Evolutionary conservation across 225 moss, liverwort and hornwort genomes (phyloP), one percentile per base, ranked within the genome.

Genomic region (Polytrichum commune): DNA sequence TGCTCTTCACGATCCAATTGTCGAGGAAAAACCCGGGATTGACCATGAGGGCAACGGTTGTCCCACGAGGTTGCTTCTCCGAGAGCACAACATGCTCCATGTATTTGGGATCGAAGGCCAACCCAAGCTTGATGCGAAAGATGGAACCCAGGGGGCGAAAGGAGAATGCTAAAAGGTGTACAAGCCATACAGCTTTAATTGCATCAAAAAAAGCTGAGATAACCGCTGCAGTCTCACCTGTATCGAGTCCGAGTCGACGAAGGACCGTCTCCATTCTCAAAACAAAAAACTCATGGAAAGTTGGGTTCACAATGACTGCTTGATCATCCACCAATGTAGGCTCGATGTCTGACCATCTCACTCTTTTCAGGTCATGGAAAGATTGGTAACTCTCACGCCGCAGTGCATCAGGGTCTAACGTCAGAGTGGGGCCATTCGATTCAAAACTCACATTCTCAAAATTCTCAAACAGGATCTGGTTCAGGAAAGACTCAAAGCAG

Each of bases 371-470:
- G 35, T 79, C 81, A 29, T 77, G 76, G 9, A 84, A 87, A 2
- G 69, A 63, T 64, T 82, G 75, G 70, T 81, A 84, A 10, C 81
- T 81, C 62, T 69, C 4, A 54, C 68, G 72, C 79, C 80, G 84
- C 5, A 87, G 79, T 1, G 75, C 69, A 8, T 13, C 69, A 6
- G 81, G 87, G 10, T 84, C 58, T 24, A 87, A 28, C 2, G 77
- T 77, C 0, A 77, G 74, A 24, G 84, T 83, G 16, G 84, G 81
- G 28, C 87, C 87, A 28, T 79, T 87, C 1, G 87, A 64, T 67
- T 84, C 87, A 29, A 84, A 87, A 22, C 55, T 82, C 0, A 68
- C 84, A 18, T 87, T 87, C 75, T 87, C 87, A n/a, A 87, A 87
- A 64, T 77, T 84, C 79, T 87, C 81, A 25, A 87, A 87, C 81